Conservation (phyloP, 257 asterid genomes). For the Solanum neorickii region DNA sequence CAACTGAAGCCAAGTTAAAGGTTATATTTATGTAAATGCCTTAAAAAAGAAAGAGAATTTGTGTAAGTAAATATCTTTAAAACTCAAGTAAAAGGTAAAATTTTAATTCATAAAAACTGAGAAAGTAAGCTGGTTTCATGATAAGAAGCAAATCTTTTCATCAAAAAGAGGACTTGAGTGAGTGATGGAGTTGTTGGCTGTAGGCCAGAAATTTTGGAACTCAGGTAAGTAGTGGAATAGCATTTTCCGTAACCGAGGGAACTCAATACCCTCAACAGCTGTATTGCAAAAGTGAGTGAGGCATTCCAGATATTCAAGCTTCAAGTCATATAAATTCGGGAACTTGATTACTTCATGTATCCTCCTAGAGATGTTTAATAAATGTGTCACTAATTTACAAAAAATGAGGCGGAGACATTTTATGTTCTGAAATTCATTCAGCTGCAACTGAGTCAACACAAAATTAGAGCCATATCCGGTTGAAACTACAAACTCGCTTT, state of each 20-base stretch:
- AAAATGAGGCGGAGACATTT: background rate
- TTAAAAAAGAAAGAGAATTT: too few relatives aligned
- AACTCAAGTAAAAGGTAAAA: too few relatives aligned
- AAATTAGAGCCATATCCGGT: background rate
- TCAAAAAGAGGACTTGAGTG: background rate
- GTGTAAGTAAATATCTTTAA: background rate
- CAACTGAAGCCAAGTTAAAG: background rate
- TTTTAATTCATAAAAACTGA: too few relatives aligned
- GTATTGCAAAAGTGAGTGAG: background rate
- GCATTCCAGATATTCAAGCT: rapidly evolving
- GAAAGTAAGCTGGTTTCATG: too few relatives aligned
- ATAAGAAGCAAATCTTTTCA: background rate
- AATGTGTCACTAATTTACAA: background rate
- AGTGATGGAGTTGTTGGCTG: background rate
- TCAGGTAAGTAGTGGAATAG: rapidly evolving
- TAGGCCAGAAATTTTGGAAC: background rate
- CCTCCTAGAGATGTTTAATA: background rate
- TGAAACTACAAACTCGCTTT: background rate
- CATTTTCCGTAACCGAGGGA: background rate
- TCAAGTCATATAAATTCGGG: background rate
- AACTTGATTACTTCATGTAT: background rate
- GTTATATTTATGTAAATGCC: background rate
- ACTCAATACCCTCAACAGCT: background rate
- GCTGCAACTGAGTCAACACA: background rate
- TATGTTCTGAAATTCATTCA: background rate